A percentile compares a stretch with the other conserved stretches of the same genome.
These are phyloP conservation scores for Choiromyces venosus DNA, from an alignment of 495 filamentous ascomycete species.

Conservation along the genomic window DNA sequence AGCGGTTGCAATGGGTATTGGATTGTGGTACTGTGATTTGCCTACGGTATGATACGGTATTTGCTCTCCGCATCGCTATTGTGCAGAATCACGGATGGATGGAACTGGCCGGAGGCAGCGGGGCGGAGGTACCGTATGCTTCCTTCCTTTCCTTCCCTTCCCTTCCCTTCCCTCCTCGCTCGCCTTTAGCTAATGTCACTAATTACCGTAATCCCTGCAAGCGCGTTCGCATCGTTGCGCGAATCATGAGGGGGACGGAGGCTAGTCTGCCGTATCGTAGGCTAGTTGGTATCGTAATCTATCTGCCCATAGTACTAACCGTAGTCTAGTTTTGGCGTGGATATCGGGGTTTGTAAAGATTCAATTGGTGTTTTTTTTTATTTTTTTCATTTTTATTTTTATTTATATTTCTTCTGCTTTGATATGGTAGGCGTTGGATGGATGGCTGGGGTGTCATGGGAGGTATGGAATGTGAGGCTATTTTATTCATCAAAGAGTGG, in stretches of 20 bases:
- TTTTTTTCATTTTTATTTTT: conserved; percentile 1
- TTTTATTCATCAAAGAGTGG: neutral
- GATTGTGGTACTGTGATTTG: neutral
- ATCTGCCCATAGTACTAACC: neutral
- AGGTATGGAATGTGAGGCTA: neutral
- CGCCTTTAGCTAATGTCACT: no score
- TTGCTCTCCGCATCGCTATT: neutral
- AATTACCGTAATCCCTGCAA: no score
- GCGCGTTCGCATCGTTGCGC: neutral
- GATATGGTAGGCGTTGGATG: neutral
- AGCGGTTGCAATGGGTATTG: neutral
- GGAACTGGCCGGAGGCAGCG: neutral
- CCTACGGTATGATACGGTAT: neutral
- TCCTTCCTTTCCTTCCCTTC: neutral
- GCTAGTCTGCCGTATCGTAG: neutral
- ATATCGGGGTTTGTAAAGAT: neutral
- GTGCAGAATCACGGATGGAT: neutral
- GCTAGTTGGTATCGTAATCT: neutral
- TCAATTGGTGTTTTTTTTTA: neutral
- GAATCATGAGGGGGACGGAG: neutral
- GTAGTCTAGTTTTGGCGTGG: neutral
- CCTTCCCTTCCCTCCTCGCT: neutral
- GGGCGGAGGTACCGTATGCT: neutral
- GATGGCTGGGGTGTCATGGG: neutral
- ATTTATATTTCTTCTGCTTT: neutral